A percentile compares a stretch with the other conserved stretches of the same genome.
Evolutionary conservation across 2,329 filamentous ascomycete genomes (phyloP).

Genomic region (Harringtonia lauricola): DNA sequence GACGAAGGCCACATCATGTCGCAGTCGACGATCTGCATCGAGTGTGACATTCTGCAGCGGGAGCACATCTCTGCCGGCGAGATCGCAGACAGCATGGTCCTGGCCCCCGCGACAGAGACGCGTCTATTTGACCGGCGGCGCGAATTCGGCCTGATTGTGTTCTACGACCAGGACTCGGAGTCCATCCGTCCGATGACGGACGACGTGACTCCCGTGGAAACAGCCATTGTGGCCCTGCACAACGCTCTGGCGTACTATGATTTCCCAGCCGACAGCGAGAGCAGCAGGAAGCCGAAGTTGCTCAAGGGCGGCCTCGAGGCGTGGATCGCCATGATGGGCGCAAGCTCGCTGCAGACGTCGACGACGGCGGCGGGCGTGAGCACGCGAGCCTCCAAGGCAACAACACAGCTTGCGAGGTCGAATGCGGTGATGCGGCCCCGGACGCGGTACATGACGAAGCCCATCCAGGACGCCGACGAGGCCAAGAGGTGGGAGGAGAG

Average conservation of each 20-base stretch:
- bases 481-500: constrained; percentile 70
- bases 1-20: constrained; percentile 84
- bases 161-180: constrained; percentile 67
- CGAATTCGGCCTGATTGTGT: constrained; percentile 77
- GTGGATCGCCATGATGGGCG: constrained; percentile 76
- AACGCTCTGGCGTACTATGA: constrained; percentile 79
- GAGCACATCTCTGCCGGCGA: constrained; percentile 53
- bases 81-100: constrained; percentile 55
- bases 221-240: constrained; percentile 59
- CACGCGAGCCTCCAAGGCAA: too few relatives aligned
- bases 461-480: constrained; percentile 65
- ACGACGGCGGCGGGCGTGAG: constrained; percentile 11
- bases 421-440: constrained; percentile 21
- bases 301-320: constrained; percentile 74
- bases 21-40: constrained; percentile 77
- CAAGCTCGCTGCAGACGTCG: constrained; percentile 44
- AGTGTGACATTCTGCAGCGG: constrained; percentile 62
- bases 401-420: not conserved
- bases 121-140: constrained; percentile 60
- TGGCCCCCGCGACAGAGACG: constrained; percentile 66
- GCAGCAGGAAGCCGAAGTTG: constrained; percentile 55
- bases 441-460: constrained; percentile 43
- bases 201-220: constrained; percentile 19
- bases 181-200: constrained; percentile 31
- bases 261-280: constrained; percentile 25